phyloP scores from a whole-genome alignment of 306 rosid genomes.

The Comarum palustre region DNA sequence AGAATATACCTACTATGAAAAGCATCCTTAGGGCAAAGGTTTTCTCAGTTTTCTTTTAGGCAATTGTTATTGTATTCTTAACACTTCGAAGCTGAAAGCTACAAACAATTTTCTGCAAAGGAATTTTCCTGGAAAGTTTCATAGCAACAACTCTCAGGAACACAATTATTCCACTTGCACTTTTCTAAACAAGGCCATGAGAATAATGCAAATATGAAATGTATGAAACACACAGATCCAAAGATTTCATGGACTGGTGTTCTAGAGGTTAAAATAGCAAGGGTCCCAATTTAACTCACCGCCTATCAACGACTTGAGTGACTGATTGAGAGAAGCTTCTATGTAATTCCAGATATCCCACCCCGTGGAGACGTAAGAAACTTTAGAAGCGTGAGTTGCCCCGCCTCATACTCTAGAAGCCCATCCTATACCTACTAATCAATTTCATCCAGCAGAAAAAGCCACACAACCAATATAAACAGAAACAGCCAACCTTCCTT shows the following conservation, averaged over 20 bases:
- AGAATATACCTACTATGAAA: not conserved
- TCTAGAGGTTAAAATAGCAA: not conserved
- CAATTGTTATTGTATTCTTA: not conserved
- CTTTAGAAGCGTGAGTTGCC: not conserved
- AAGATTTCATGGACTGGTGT: not conserved
- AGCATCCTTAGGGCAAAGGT: not conserved
- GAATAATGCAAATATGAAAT: not conserved
- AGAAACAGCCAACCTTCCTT: slow-evolving; percentile 1
- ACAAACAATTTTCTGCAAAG: no score
- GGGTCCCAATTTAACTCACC: slow-evolving; percentile 16
- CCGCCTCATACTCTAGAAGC: slow-evolving; percentile 7
- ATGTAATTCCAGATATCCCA: not conserved
- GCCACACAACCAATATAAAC: not conserved
- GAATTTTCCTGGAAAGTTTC: not conserved
- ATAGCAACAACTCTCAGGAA: not conserved
- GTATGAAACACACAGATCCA: not conserved
- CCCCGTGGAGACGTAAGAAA: slow-evolving; percentile 9
- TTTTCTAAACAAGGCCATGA: not conserved
- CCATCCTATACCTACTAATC: not conserved
- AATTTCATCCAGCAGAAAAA: not conserved
- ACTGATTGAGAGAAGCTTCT: slow-evolving; percentile 6
- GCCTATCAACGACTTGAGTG: not conserved
- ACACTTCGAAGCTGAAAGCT: not conserved
- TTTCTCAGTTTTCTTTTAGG: not conserved
- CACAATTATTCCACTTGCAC: not conserved